Evolutionary conservation across 805 yeast species (phyloP).

Genomic region (Saturnispora ahearnii): DNA sequence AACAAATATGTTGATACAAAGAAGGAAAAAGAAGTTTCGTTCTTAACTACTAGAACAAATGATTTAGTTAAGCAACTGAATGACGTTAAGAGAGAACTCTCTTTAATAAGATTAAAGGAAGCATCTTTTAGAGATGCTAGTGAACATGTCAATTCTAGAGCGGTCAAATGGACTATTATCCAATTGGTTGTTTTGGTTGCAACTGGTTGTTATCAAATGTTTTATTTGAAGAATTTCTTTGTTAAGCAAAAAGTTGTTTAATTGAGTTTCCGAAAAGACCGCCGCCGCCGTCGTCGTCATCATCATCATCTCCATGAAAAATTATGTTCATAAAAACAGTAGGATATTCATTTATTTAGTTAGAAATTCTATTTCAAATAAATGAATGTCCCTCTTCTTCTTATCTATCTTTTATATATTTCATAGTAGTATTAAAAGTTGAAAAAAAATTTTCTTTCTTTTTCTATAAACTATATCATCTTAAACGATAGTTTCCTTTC

Average conservation of each 20-base stretch:
- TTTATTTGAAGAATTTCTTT: conserved; percentile 64
- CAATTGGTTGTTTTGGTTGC: conserved; percentile 56
- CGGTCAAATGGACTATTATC: conserved; percentile 64
- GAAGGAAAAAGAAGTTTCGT: conserved; percentile 47
- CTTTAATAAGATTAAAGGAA: conserved; percentile 64
- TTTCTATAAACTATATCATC: too few species aligned
- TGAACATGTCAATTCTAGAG: conserved; percentile 60
- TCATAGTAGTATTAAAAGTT: too few species aligned
- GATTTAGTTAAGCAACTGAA: conserved; percentile 45
- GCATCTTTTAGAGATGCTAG: conserved; percentile 63
- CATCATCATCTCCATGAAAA: too few species aligned
- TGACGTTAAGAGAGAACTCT: conserved; percentile 59
- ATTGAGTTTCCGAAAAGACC: background rate
- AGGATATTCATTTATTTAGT: too few species aligned
- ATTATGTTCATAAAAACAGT: too few species aligned
- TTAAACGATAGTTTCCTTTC: too few species aligned
- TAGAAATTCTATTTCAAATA: too few species aligned
- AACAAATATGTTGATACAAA: conserved; percentile 56
- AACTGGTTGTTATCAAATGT: conserved; percentile 67
- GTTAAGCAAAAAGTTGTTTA: conserved; percentile 68
- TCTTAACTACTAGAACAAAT: conserved; percentile 49
- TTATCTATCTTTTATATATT: too few species aligned
- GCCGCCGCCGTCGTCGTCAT: too few species aligned
- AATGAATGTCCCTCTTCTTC: too few species aligned
- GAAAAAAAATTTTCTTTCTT: too few species aligned